Conservation (phyloP, 768 basidiomycete species). For the Calocera cornea region DNA sequence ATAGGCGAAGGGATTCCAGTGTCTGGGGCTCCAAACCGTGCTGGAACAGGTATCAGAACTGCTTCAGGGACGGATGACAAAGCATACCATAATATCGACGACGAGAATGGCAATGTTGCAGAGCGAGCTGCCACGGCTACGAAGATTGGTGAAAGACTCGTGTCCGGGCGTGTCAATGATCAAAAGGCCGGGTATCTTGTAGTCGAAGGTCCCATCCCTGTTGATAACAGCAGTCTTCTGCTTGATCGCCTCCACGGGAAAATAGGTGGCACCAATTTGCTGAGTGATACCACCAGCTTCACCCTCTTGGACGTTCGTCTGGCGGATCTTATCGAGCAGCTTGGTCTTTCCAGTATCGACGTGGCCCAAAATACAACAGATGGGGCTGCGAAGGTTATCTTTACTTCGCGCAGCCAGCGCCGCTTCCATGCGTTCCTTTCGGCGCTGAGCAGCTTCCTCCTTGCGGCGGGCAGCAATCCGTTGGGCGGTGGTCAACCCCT, state of each 20-base stretch:
- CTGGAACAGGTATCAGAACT: conserved; percentile 27
- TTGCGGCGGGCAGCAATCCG: conserved; percentile 57
- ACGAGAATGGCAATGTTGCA: conserved; percentile 99
- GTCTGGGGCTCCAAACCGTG: conserved; percentile 98
- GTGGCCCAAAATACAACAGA: conserved; percentile 97
- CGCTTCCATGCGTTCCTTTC: conserved; percentile 25
- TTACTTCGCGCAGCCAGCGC: conserved; percentile 67
- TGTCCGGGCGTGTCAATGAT: conserved; percentile 98
- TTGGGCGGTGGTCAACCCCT: conserved; percentile 55
- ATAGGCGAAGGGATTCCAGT: conserved; percentile 81
- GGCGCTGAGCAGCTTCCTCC: conserved; percentile 44
- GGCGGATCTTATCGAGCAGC: conserved; percentile 96
- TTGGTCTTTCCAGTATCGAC: conserved; percentile 99
- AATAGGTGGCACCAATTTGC: conserved; percentile 98
- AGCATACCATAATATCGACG: conserved; percentile 86
- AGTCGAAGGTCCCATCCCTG: conserved; percentile 76
- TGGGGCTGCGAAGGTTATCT: conserved; percentile 86
- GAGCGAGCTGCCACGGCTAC: conserved; percentile 86
- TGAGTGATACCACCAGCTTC: conserved; percentile 99
- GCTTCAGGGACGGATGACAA: conserved; percentile 5
- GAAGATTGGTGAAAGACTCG: conserved; percentile 96
- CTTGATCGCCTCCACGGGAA: conserved; percentile 89
- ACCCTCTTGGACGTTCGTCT: conserved; percentile 98
- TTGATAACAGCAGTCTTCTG: conserved; percentile 90
- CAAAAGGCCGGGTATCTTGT: conserved; percentile 92